Base-by-base conservation (phyloP, 257 asterid species). In the Gynochthodes officinalis region DNA sequence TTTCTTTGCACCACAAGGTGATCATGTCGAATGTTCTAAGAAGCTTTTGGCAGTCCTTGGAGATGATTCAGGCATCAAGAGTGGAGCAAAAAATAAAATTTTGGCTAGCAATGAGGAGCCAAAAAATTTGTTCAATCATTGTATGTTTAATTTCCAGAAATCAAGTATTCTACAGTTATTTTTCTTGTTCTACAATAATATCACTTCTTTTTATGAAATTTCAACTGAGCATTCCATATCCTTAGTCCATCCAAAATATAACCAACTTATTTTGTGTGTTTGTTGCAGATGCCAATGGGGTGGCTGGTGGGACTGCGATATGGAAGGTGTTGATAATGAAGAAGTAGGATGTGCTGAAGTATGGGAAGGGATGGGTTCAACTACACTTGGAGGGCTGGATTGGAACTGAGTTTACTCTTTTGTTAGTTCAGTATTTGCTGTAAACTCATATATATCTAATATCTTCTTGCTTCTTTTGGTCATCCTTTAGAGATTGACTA, bases 311-410 rank as follows among this genome's bases (percentile, higher is more conserved):
- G 90, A 84, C 57, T 84, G 79, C 72, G 74, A 82, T 40, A 92
- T 85, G 98, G 96, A 85, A 85, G 98, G 96, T 40, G 86, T 92
- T 33, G 98, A 88, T 80, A 84, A 83, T 64, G 96, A 92, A 81
- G 92, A 87, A 81, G 92, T 92, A 7, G 98, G 98, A 0, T 84
- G 85, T 84, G 81, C 40, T 35, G 89, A 88, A 14, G 83, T 46
- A 11, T 92, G 98, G 98, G 98, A 92, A 69, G 96, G 93, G 63
- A 79, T 85, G 74, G 96, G 96, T n/a, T 78, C 86, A 54, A 86
- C 92, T 50, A 86, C 90, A 13, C 88, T 90, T 30, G 98, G 96
- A 7, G 96, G 94, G 40, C 53, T 89, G 37, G 93, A 88, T 48
- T 88, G 93, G 92, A 81, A 86, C 77, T 90, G 81, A 79, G 21